Evolutionary conservation across 2,329 filamentous ascomycete species (phyloP), one percentile per base, ranked within the genome.

Genomic region (Aspergillus sp.): DNA sequence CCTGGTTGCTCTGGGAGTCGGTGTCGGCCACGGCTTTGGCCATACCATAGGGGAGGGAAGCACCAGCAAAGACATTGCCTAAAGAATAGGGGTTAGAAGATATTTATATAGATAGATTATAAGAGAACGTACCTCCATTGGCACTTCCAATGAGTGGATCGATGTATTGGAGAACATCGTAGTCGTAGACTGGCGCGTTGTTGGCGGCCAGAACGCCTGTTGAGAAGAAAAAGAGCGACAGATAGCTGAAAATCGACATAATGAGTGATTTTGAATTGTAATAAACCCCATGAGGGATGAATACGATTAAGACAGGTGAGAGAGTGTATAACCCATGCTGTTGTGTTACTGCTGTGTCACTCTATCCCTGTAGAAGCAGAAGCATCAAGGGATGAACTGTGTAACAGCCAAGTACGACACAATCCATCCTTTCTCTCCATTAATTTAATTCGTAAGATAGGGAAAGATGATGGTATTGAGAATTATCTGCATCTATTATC

Each of bases 31-130:
- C 74, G n/a, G 76, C 74, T 53, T 79, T 79, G 43, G 76, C 76
- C 56, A 79, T 71, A 37, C 73, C 75, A 48, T 77, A 79, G 3
- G 76, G 77, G 30, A 75, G 54, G 1, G 75, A 74, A 10, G 76
- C 76, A 29, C 77, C 77, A 3, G 76, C 66, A 49, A 81, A 81
- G 33, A 80, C 77, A 61, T 81, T 77, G 47, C 77, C 77, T 58
- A 36, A 5, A 31, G 9, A 32, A 9, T n/a, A 19, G 19, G 10
- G 12, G 11, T 7, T 6, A 11, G 4, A 11, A 27, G 10, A 26
- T 11, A 37, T 10, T 29, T 5, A 10, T 27, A 11, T 37, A 7
- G 9, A 34, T 43, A 11, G 19, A 9, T 26, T 5, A 43, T 40
- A 31, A 37, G 38, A 26, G 7, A 29, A 27, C 37, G 11, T 52